Evolutionary conservation across 1,284 basidiomycete species (phyloP).

Genomic region (Trametes pubescens): DNA sequence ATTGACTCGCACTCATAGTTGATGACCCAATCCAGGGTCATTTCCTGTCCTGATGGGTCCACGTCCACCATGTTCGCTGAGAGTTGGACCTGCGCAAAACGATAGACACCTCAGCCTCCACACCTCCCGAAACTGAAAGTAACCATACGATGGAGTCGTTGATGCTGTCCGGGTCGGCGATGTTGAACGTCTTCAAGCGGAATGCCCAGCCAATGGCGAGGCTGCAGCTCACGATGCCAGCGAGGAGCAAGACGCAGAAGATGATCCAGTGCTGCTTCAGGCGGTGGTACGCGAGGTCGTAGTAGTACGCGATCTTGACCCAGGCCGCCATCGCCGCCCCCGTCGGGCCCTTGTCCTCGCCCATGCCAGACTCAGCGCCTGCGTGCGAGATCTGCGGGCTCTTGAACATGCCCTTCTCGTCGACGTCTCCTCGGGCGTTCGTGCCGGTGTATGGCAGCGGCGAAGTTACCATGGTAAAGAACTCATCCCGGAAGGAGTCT

Average conservation of each 20-base stretch:
- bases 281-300: slow-evolving; percentile 13
- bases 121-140: neutral
- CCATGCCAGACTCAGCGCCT: neutral
- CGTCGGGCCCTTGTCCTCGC: neutral
- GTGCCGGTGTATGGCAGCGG: slow-evolving; percentile 1
- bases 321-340: neutral
- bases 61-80: slow-evolving; percentile 32
- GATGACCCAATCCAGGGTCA: slow-evolving; percentile 35
- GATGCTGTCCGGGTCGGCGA: slow-evolving; percentile 18
- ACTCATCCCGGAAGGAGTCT: slow-evolving; percentile 10
- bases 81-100: slow-evolving; percentile 22
- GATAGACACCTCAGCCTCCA: neutral
- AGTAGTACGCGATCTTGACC: slow-evolving; percentile 6
- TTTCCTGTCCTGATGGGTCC: slow-evolving; percentile 29
- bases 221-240: slow-evolving; percentile 21
- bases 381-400: neutral
- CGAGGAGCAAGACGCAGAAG: slow-evolving; percentile 17
- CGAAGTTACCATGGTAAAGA: neutral
- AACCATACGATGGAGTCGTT: slow-evolving; percentile 20
- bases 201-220: slow-evolving; percentile 32
- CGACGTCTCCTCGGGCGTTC: neutral
- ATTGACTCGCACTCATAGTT: slow-evolving; percentile 23
- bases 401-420: slow-evolving; percentile 5
- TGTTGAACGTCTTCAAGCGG: slow-evolving; percentile 28
- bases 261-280: slow-evolving; percentile 18